These are phyloP conservation scores for Coniochaeta ligniaria DNA, from an alignment of 2,329 filamentous ascomycete species.

Conservation along the genomic window DNA sequence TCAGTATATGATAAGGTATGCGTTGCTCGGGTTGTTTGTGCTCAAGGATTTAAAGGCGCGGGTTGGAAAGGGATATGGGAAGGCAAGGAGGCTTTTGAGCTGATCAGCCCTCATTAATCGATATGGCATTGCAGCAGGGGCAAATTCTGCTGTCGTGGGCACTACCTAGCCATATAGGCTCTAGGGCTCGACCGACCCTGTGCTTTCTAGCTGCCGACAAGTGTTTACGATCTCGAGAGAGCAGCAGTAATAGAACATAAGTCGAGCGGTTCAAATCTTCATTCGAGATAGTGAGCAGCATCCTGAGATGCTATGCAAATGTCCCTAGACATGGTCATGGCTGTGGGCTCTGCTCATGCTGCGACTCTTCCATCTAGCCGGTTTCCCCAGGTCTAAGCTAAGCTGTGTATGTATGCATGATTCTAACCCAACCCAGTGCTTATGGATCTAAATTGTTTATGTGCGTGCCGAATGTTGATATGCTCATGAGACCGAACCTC, in stretches of 20 bases:
- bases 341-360: background rate
- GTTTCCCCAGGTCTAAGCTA: background rate
- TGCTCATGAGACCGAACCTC: background rate
- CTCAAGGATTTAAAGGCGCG: background rate
- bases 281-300: background rate
- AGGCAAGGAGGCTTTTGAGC: background rate
- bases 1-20: background rate
- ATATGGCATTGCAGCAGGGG: background rate
- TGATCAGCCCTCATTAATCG: background rate
- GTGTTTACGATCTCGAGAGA: background rate
- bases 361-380: background rate
- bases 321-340: background rate
- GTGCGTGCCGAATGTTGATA: background rate
- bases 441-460: background rate
- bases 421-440: background rate
- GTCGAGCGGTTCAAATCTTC: background rate
- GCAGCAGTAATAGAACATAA: background rate
- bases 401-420: background rate
- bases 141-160: background rate
- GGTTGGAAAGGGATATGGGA: background rate
- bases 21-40: constrained; percentile 5
- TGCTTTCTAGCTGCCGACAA: background rate
- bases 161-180: background rate
- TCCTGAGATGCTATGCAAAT: background rate
- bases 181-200: background rate